Evolutionary conservation across 768 basidiomycete species (phyloP).

Genomic region (Mycena sanguinolenta): DNA sequence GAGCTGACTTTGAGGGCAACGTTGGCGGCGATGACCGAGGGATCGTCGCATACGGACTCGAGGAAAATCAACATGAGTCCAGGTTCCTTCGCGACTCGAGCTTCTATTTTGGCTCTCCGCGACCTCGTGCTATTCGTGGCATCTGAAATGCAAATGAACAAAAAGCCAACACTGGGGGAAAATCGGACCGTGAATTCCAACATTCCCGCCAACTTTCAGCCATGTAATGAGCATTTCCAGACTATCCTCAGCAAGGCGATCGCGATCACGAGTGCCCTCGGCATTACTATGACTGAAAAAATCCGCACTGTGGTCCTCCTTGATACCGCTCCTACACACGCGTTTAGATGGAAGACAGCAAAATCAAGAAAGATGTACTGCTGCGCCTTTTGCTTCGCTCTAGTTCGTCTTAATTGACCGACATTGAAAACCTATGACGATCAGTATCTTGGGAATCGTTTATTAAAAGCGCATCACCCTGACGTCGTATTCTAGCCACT

Average conservation of each 20-base stretch:
- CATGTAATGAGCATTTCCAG: constrained; percentile 95
- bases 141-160: constrained; percentile 62
- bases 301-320: constrained; percentile 90
- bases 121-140: constrained; percentile 92
- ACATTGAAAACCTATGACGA: constrained; percentile 92
- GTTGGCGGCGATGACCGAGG: constrained; percentile 93
- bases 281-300: constrained; percentile 92
- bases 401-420: constrained; percentile 90
- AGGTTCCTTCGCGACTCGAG: constrained; percentile 87
- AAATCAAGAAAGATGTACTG: constrained; percentile 59
- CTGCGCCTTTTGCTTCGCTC: constrained; percentile 85
- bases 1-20: constrained; percentile 95
- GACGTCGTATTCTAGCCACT: constrained; percentile 99
- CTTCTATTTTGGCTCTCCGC: constrained; percentile 86
- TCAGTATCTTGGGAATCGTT: background rate
- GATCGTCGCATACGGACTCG: constrained; percentile 95
- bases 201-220: constrained; percentile 96
- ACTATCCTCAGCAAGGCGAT: constrained; percentile 90
- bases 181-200: constrained; percentile 90
- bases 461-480: constrained; percentile 63
- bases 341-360: constrained; percentile 17
- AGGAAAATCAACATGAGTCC: constrained; percentile 93
- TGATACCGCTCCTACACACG: constrained; percentile 75
- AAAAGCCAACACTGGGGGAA: background rate
- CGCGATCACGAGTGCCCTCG: constrained; percentile 81